phyloP scores from a whole-genome alignment of 2,329 filamentous ascomycete genomes.

The Colletotrichum paranaense region DNA sequence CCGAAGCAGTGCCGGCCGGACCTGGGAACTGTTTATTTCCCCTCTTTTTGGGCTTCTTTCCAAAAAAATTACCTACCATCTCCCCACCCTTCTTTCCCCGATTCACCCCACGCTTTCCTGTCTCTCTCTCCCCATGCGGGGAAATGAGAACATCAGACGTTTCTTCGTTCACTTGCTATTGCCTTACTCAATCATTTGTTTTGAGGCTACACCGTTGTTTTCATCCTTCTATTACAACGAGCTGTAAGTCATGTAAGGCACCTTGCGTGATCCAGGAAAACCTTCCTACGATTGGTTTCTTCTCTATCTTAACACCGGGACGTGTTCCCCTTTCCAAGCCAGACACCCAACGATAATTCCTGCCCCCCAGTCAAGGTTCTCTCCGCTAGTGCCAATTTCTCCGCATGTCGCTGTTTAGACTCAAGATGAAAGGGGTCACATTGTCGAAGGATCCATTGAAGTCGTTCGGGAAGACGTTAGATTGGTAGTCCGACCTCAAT shows the following conservation, averaged over 20 bases:
- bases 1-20: background rate
- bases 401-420: slow-evolving; percentile 25
- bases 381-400: slow-evolving; percentile 18
- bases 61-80: background rate
- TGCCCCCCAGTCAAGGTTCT: background rate
- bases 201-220: background rate
- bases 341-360: background rate
- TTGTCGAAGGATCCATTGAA: slow-evolving; percentile 6
- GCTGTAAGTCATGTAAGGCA: background rate
- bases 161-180: background rate
- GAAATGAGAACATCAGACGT: background rate
- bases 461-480: background rate
- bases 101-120: slow-evolving; percentile 12
- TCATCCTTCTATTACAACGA: background rate
- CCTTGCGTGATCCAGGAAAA: background rate
- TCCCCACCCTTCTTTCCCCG: slow-evolving; percentile 6
- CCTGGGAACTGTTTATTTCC: background rate
- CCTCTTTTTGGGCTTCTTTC: background rate
- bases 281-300: background rate
- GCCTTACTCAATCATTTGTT: background rate
- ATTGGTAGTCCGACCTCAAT: background rate
- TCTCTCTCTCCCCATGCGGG: slow-evolving; percentile 11
- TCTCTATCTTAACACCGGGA: background rate
- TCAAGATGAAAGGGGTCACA: slow-evolving; percentile 22
- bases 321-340: background rate